Evolutionary conservation across 2,329 filamentous ascomycete species (phyloP), one percentile per base, ranked within the genome.

Genomic region (Myriosclerotinia duriaeana): DNA sequence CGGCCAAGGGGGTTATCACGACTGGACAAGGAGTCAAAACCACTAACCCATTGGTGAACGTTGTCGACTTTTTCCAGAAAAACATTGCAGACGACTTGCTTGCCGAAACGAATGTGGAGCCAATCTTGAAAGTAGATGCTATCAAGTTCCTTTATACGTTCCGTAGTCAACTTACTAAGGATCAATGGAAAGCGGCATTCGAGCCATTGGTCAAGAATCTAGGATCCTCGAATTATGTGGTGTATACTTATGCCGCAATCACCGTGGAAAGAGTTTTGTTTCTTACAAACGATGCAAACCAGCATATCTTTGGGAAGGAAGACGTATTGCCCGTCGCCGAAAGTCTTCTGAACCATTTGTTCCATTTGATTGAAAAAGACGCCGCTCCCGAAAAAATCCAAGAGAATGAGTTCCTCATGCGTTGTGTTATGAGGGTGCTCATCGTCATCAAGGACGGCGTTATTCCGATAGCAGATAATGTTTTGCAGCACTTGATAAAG

Each of bases 91-190:
- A 87, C n/a, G 95, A 99, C 77, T 83, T 99, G 52, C 82, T 96
- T 68, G 83, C 85, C n/a, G 82, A 86, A 44, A 82, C 84, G 40
- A 84, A 84, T 2, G 85, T 90, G 1, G 86, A 96, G 73, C 90
- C 93, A 11, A 93, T 99, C 68, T 84, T 97, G 72, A 96, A 97
- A 81, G 94, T 99, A 20, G 95, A 98, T 78, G 94, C 94, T 22
- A 97, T 99, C 83, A 99, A 98, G 78, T 99, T 93, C 77, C 85
- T 99, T 50, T 97, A 99, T 82, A 92, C 90, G 54, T 99, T 99
- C 87, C 90, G 95, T 74, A 97, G 93, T 77, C 93, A 97, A 76
- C 84, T 99, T 69, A 94, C 92, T 22, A 92, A 92, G 77, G 89
- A 93, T 44, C 91, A 97, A 77, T 98, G 95, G 93, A 90, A 90